A percentile compares a stretch with the other conserved stretches of the same genome.
Conservation (phyloP, 306 rosid genomes). For the Cucurbita moschata region DNA sequence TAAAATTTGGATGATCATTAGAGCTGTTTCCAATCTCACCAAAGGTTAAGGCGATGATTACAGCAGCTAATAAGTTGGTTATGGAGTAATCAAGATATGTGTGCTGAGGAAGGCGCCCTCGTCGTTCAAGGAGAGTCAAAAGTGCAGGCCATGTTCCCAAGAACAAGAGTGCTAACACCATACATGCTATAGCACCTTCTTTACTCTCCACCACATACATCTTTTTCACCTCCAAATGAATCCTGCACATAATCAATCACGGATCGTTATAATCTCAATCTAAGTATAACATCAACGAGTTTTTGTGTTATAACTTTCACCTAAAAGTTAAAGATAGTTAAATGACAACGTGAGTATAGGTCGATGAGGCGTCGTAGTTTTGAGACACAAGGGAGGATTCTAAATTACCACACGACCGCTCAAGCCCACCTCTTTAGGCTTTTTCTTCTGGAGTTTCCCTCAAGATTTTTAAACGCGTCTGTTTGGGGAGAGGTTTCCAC, state of each 20-base stretch:
- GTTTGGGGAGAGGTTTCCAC: too few species aligned
- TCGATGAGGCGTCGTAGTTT: too few species aligned
- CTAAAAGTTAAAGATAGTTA: too few species aligned
- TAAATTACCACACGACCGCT: too few species aligned
- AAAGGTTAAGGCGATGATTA: not conserved
- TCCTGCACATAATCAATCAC: not conserved
- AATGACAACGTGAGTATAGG: too few species aligned
- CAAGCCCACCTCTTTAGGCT: too few species aligned
- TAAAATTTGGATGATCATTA: not conserved
- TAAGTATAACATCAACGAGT: not conserved
- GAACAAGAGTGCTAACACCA: not conserved
- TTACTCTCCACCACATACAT: not conserved
- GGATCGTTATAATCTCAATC: not conserved
- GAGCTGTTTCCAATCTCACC: not conserved
- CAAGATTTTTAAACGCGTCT: too few species aligned
- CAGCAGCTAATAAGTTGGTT: not conserved
- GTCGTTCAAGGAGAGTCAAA: not conserved
- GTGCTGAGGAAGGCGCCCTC: not conserved
- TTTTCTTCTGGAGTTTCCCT: too few species aligned
- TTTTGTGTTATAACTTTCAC: not conserved
- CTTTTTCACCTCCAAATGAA: not conserved
- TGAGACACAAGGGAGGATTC: too few species aligned
- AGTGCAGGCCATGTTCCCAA: not conserved
- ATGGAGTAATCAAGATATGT: conserved; percentile 1
- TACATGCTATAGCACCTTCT: not conserved